These are phyloP conservation scores for Monosporascus cannonballus DNA, from an alignment of 2,329 filamentous ascomycete species.

Conservation along the genomic window DNA sequence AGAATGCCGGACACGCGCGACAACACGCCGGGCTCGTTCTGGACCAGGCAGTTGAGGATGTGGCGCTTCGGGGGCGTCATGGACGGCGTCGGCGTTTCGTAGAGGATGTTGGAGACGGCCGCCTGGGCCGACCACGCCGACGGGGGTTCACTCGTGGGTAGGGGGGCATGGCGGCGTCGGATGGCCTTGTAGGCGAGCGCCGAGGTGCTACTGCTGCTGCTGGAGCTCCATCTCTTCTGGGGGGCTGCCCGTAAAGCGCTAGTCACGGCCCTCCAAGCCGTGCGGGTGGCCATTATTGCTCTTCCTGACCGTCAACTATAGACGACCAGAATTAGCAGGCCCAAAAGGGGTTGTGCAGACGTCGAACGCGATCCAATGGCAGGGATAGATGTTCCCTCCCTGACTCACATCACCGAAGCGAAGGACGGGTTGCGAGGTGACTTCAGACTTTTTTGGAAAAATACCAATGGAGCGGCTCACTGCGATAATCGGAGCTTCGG, in stretches of 20 bases:
- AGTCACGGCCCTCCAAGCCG: constrained; percentile 19
- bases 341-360: constrained; percentile 8
- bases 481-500: constrained; percentile 19
- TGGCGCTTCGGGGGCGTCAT: constrained; percentile 84
- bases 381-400: constrained; percentile 6
- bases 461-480: constrained; percentile 1
- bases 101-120: constrained; percentile 96
- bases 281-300: constrained; percentile 24
- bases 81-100: constrained; percentile 88
- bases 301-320: constrained; percentile 14
- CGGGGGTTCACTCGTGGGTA: constrained; percentile 69
- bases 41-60: constrained; percentile 95
- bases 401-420: constrained; percentile 14
- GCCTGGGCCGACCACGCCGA: constrained; percentile 86
- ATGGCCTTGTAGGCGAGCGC: constrained; percentile 96
- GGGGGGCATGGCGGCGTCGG: constrained; percentile 80
- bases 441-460: constrained; percentile 4
- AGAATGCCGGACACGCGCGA: constrained; percentile 95
- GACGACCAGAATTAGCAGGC: constrained; percentile 20
- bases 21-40: constrained; percentile 96
- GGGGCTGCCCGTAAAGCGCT: constrained; percentile 8
- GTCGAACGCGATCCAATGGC: constrained; percentile 16
- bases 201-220: constrained; percentile 73
- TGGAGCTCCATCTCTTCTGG: constrained; percentile 31
- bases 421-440: constrained; percentile 4